Evolutionary conservation across 164 flowering plant genomes (phyloP).

Genomic region (Aristolochia fimbriata): DNA sequence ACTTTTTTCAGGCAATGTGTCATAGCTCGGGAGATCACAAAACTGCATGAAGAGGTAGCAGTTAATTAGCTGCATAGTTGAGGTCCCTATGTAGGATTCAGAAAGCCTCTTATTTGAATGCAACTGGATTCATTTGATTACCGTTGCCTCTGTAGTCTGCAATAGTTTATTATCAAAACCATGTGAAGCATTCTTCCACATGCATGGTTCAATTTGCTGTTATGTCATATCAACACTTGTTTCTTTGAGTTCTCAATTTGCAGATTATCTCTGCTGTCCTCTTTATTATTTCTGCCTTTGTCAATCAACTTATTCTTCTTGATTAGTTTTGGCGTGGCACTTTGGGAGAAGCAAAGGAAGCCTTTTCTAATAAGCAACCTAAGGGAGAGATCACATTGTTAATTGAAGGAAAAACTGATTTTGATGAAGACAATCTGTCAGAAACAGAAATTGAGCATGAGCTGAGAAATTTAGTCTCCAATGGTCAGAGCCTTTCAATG

Average conservation of each 20-base stretch:
- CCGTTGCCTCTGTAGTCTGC: not conserved
- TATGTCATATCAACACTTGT: not conserved
- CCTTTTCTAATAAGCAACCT: conserved; percentile 50
- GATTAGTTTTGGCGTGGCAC: conserved; percentile 92
- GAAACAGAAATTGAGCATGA: conserved; percentile 70
- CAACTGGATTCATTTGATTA: no score
- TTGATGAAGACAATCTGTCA: conserved; percentile 43
- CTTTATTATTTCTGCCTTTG: not conserved
- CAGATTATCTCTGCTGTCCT: not conserved
- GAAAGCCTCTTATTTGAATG: no score
- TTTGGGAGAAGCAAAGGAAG: conserved; percentile 67
- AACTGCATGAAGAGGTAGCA: conserved; percentile 85
- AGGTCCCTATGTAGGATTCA: no score
- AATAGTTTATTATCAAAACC: no score
- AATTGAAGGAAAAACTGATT: conserved; percentile 52
- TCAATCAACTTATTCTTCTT: not conserved
- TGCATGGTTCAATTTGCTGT: not conserved
- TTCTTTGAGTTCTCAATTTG: not conserved
- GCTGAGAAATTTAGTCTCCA: conserved; percentile 49
- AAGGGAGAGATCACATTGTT: conserved; percentile 91
- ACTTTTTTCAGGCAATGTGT: conserved; percentile 66
- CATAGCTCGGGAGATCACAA: conserved; percentile 88
- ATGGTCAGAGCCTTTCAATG: conserved; percentile 51
- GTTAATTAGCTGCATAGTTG: no score
- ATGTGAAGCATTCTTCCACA: not conserved